Evolutionary conservation across 1,284 basidiomycete species (phyloP).

Genomic region (Moesziomyces parantarcticus): DNA sequence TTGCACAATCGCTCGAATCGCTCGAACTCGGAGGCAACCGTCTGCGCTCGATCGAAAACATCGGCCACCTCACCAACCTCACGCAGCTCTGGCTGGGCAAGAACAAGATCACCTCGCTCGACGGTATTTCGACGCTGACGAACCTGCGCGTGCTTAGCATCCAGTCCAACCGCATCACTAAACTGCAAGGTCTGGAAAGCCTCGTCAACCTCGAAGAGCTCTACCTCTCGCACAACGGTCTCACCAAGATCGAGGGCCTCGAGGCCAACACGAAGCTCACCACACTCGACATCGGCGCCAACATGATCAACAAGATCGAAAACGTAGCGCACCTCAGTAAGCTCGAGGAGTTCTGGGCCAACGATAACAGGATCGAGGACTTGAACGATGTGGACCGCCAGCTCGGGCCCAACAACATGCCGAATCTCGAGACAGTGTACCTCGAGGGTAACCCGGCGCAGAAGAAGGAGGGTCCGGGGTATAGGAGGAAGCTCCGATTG

Average conservation of each 20-base stretch:
- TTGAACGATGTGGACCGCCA: slow-evolving; percentile 78
- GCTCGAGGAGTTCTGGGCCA: slow-evolving; percentile 95
- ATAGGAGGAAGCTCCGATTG: slow-evolving; percentile 89
- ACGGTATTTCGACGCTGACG: slow-evolving; percentile 32
- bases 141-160: slow-evolving; percentile 72
- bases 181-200: slow-evolving; percentile 77
- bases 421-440: slow-evolving; percentile 85
- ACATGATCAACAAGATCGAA: slow-evolving; percentile 82
- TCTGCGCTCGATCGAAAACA: slow-evolving; percentile 87
- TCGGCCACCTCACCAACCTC: slow-evolving; percentile 82
- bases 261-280: slow-evolving; percentile 75
- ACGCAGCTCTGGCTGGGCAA: slow-evolving; percentile 97
- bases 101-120: slow-evolving; percentile 64
- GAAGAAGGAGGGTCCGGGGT: slow-evolving; percentile 78
- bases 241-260: slow-evolving; percentile 85
- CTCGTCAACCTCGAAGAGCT: slow-evolving; percentile 80
- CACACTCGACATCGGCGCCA: slow-evolving; percentile 88
- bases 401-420: slow-evolving; percentile 74
- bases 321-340: slow-evolving; percentile 79
- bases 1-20: slow-evolving; percentile 77
- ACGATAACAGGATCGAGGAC: slow-evolving; percentile 82
- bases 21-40: slow-evolving; percentile 93
- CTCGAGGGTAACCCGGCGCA: slow-evolving; percentile 95
- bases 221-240: slow-evolving; percentile 93
- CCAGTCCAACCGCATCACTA: slow-evolving; percentile 92